phyloP scores from a whole-genome alignment of 768 basidiomycete species.

The Suillus clintonianus region DNA sequence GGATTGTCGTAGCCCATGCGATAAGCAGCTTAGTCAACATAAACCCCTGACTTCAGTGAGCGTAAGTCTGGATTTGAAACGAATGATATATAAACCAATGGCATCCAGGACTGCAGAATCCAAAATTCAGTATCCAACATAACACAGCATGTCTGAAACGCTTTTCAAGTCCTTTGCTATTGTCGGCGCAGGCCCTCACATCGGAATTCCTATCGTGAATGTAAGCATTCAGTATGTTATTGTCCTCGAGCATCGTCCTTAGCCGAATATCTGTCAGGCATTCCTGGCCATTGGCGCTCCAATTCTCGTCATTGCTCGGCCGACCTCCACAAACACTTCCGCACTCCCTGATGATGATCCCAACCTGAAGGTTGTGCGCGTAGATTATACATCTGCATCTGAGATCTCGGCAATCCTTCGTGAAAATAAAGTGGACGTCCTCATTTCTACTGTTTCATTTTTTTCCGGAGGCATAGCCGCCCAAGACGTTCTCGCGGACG shows the following conservation, averaged over 20 bases:
- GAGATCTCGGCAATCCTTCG: conserved; percentile 2
- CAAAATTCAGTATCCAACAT: neutral
- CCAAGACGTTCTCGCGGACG: conserved; percentile 17
- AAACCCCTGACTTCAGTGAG: neutral
- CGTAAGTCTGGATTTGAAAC: neutral
- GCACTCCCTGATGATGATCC: neutral
- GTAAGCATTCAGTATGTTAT: neutral
- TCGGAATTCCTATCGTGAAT: conserved; percentile 11
- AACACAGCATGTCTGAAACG: conserved; percentile 2
- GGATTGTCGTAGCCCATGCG: neutral
- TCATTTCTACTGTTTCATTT: conserved; percentile 3
- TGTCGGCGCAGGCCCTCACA: conserved; percentile 6
- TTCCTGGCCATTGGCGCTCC: conserved; percentile 8
- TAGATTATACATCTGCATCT: neutral
- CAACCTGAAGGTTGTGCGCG: neutral
- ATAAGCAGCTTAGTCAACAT: neutral
- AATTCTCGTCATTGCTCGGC: conserved; percentile 8
- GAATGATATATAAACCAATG: neutral
- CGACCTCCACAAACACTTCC: conserved; percentile 2
- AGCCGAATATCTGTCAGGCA: neutral
- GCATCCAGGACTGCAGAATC: conserved; percentile 8
- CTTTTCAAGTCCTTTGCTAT: conserved; percentile 10
- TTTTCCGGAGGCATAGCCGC: neutral
- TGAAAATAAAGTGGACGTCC: conserved; percentile 6
- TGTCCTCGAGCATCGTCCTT: neutral